Conservation (phyloP, 140 eudicot genomes). For the Erigeron philadelphicus region DNA sequence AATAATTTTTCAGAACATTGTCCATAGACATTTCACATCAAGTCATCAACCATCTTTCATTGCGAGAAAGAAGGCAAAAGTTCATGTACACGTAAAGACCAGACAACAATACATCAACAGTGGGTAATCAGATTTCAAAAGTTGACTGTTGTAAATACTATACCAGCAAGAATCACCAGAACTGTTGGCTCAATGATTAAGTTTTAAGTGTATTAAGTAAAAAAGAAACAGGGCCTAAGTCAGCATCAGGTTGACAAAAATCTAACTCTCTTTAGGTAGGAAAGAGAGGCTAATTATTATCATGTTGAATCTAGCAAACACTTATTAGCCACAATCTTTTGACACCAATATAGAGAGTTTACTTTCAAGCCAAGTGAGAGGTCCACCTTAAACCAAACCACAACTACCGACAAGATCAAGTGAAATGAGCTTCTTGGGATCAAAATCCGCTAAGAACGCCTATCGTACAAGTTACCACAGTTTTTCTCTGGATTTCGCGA, state of each 20-base stretch:
- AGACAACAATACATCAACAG: neutral
- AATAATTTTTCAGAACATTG: constrained; percentile 2
- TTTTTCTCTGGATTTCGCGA: neutral
- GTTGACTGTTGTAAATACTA: neutral
- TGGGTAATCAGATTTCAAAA: neutral
- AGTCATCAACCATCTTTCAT: neutral
- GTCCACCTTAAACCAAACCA: neutral
- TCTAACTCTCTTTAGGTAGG: neutral
- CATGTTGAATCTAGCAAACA: neutral
- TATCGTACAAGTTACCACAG: neutral
- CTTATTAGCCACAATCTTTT: neutral
- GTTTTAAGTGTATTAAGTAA: too few relatives aligned
- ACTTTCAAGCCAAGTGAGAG: neutral
- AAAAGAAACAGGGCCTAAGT: too few relatives aligned
- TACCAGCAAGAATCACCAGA: neutral
- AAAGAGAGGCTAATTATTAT: neutral
- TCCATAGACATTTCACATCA: neutral
- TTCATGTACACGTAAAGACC: neutral
- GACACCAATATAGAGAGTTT: too few relatives aligned
- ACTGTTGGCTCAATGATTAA: too few relatives aligned
- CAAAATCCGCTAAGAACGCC: too few relatives aligned
- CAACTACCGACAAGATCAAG: too few relatives aligned
- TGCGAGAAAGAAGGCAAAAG: neutral
- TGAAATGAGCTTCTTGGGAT: too few relatives aligned
- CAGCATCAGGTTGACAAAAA: neutral